Conservation (phyloP, 176 grass and related monocot genomes). For the Urochloa ruziziensis region DNA sequence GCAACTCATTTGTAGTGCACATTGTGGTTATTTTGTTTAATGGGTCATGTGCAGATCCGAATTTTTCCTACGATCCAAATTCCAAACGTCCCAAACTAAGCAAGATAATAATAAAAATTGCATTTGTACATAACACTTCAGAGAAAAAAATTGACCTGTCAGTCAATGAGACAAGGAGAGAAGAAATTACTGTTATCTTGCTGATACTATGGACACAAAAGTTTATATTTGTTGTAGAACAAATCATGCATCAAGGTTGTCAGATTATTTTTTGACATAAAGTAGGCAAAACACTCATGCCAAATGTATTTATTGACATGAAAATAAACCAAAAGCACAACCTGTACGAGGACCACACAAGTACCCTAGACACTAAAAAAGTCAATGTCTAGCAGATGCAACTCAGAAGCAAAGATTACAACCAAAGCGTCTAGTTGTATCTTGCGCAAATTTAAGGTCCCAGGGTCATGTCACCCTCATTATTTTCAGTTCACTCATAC, state of each 20-base stretch:
- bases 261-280: too few relatives aligned
- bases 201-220: neutral
- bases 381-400: slow-evolving; percentile 15
- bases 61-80: too few relatives aligned
- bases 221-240: neutral
- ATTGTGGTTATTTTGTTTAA: too few relatives aligned
- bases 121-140: neutral
- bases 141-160: neutral
- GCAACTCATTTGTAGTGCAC: too few relatives aligned
- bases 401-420: slow-evolving; percentile 1
- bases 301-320: neutral
- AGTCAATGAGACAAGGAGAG: neutral
- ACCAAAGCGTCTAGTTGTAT: neutral
- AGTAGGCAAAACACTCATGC: neutral
- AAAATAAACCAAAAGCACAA: slow-evolving; percentile 1
- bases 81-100: too few relatives aligned
- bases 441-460: neutral
- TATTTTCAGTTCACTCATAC: neutral
- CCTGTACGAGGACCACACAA: neutral
- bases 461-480: neutral
- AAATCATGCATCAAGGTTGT: neutral
- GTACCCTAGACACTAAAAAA: neutral
- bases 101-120: neutral
- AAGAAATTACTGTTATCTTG: neutral
- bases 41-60: too few relatives aligned